Conservation (phyloP, 768 basidiomycete species). For the Mycena latifolia region DNA sequence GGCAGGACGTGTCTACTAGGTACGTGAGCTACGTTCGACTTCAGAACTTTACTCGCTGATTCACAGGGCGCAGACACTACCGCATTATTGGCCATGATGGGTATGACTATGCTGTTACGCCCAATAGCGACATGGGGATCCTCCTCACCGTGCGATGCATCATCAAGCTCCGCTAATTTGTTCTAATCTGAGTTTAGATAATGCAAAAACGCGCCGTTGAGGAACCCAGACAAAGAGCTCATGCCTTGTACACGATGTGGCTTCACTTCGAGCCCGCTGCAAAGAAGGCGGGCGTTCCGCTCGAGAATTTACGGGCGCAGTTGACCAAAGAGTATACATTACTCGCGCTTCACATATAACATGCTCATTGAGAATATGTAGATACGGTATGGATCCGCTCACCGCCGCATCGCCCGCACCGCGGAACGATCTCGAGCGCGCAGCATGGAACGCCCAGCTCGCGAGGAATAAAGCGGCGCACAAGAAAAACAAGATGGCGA, state of each 20-base stretch:
- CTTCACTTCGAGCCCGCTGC: conserved; percentile 14
- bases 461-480: neutral
- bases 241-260: conserved; percentile 10
- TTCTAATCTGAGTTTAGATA: neutral
- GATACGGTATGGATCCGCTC: conserved; percentile 23
- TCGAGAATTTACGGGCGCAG: conserved; percentile 11
- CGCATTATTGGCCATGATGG: conserved; percentile 22
- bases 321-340: conserved; percentile 7
- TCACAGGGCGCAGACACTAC: neutral
- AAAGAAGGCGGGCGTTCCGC: conserved; percentile 18
- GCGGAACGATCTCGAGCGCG: conserved; percentile 11
- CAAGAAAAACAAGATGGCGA: neutral
- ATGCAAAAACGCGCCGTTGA: conserved; percentile 18
- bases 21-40: neutral
- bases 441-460: neutral
- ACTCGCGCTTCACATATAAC: neutral
- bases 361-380: neutral
- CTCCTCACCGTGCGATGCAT: neutral
- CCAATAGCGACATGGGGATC: conserved; percentile 16
- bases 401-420: conserved; percentile 10
- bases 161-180: neutral
- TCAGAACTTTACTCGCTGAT: neutral
- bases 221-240: neutral
- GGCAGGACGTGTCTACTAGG: conserved; percentile 7
- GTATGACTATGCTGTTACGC: conserved; percentile 14